Evolutionary conservation across 768 basidiomycete species (phyloP).

Genomic region (Suillus plorans): DNA sequence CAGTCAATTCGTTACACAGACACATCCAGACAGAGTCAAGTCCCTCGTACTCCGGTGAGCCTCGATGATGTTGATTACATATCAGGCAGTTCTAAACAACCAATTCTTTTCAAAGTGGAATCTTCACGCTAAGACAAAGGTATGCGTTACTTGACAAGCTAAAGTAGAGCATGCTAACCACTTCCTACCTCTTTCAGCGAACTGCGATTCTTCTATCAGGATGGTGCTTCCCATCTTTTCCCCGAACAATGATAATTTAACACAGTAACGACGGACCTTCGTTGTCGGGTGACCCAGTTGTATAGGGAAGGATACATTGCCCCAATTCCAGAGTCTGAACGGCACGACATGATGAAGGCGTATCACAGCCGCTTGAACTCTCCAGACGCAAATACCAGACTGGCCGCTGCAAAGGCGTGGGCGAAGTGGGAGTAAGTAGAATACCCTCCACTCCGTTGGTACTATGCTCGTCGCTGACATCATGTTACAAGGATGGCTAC

Average conservation of each 20-base stretch:
- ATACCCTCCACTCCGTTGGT: background rate
- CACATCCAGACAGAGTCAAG: constrained; percentile 80
- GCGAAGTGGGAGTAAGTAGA: constrained; percentile 82
- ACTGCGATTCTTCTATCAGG: constrained; percentile 90
- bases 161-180: background rate
- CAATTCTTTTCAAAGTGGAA: constrained; percentile 53
- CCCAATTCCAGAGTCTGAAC: constrained; percentile 77
- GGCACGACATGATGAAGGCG: constrained; percentile 77
- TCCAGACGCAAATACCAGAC: constrained; percentile 60
- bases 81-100: background rate
- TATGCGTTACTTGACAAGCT: constrained; percentile 20
- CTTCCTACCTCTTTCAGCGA: constrained; percentile 43
- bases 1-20: constrained; percentile 35
- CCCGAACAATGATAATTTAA: constrained; percentile 77
- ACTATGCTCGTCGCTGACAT: constrained; percentile 2
- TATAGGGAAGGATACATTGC: constrained; percentile 80
- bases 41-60: constrained; percentile 72
- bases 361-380: constrained; percentile 82
- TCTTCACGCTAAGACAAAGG: constrained; percentile 85
- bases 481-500: constrained; percentile 69
- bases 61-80: background rate
- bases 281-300: constrained; percentile 3
- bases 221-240: constrained; percentile 78
- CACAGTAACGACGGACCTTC: background rate
- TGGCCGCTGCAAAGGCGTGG: constrained; percentile 82